A percentile compares a stretch with the other conserved stretches of the same genome.
Evolutionary conservation across 179 eudicot species (phyloP).

Genomic region (Heliamphora pulchella): DNA sequence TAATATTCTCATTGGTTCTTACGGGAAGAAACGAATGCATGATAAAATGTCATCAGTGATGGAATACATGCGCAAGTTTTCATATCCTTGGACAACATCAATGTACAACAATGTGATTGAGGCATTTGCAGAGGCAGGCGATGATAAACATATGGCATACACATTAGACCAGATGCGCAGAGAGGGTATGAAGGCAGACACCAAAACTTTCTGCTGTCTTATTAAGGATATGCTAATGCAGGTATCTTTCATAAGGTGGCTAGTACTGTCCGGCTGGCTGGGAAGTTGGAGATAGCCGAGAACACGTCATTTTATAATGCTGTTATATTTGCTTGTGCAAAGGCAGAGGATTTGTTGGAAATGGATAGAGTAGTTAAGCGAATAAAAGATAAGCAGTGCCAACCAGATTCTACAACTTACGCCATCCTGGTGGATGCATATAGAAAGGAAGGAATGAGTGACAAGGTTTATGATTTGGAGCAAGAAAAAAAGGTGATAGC

Average conservation of each 20-base stretch:
- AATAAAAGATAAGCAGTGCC: conserved; percentile 71
- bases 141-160: conserved; percentile 73
- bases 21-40: conserved; percentile 84
- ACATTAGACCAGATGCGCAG: conserved; percentile 86
- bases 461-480: conserved; percentile 69
- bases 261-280: conserved; percentile 63
- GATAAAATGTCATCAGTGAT: conserved; percentile 93
- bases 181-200: conserved; percentile 83
- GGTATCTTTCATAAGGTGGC: conserved; percentile 75
- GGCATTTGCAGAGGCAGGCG: conserved; percentile 85
- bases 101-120: conserved; percentile 91
- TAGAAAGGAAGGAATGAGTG: conserved; percentile 66
- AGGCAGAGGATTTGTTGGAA: conserved; percentile 80
- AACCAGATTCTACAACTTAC: conserved; percentile 51
- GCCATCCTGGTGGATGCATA: conserved; percentile 59
- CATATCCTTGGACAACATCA: conserved; percentile 90
- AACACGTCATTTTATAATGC: conserved; percentile 77
- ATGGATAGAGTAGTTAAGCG: conserved; percentile 79
- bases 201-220: conserved; percentile 89
- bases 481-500: conserved; percentile 39
- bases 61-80: conserved; percentile 94
- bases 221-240: conserved; percentile 66
- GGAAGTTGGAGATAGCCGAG: conserved; percentile 75
- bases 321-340: conserved; percentile 77
- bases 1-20: conserved; percentile 87